phyloP scores from a whole-genome alignment of 768 basidiomycete genomes.

The Pisolithus tinctorius region DNA sequence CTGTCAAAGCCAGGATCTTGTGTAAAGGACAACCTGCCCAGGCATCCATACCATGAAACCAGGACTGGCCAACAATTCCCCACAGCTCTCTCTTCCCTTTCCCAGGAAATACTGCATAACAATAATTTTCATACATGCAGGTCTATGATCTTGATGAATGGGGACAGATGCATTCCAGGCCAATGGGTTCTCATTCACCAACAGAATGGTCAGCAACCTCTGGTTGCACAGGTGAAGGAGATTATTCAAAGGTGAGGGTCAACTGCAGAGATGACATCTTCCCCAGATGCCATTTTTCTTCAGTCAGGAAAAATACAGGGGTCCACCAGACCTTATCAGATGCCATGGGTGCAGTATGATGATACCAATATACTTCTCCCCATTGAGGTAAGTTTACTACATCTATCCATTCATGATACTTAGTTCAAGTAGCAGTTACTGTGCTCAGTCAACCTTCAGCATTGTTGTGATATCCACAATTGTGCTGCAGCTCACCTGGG shows the following conservation, averaged over 20 bases:
- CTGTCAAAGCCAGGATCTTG: background rate
- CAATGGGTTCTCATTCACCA: background rate
- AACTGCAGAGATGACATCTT: background rate
- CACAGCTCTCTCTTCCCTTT: background rate
- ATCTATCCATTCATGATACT: background rate
- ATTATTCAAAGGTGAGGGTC: background rate
- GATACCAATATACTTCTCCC: background rate
- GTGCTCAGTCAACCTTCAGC: constrained; percentile 16
- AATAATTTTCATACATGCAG: background rate
- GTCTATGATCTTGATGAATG: background rate
- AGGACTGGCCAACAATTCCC: background rate
- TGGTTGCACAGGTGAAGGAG: background rate
- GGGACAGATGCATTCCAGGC: background rate
- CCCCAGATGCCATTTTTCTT: background rate
- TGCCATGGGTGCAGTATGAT: background rate
- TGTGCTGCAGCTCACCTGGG: constrained; percentile 1
- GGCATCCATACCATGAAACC: background rate
- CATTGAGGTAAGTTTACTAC: background rate
- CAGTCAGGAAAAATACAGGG: background rate
- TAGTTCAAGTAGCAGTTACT: constrained; percentile 4
- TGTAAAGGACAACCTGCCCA: background rate
- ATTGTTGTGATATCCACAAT: constrained; percentile 11
- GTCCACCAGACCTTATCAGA: background rate
- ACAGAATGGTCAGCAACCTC: background rate
- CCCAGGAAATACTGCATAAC: background rate